Percentiles rank a stretch among this genome's conserved stretches.
Conservation (phyloP, 2,329 filamentous ascomycete genomes). For the Cyanodermella asteris region DNA sequence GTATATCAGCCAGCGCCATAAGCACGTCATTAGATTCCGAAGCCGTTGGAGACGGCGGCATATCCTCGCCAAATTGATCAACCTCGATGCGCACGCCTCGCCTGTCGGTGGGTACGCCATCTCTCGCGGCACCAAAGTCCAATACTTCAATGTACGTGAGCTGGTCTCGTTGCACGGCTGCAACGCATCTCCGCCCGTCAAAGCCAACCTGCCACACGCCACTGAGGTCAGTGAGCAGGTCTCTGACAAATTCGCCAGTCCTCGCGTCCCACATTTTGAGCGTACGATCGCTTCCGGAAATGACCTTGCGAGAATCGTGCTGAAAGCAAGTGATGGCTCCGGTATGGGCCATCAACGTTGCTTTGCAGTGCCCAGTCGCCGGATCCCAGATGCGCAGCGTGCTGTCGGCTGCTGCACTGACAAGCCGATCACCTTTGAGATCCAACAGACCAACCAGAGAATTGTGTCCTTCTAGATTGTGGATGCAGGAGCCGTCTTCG, state of each 20-base stretch:
- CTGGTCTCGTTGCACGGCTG: slow-evolving; percentile 79
- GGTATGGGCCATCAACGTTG: slow-evolving; percentile 76
- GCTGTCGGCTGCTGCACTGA: slow-evolving; percentile 86
- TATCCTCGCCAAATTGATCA: too few species aligned
- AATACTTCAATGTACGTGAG: slow-evolving; percentile 95
- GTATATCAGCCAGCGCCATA: too few species aligned
- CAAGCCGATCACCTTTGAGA: slow-evolving; percentile 68
- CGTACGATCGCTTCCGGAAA: slow-evolving; percentile 84
- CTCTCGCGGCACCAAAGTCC: slow-evolving; percentile 84
- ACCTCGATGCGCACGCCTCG: slow-evolving; percentile 60
- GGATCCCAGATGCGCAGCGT: slow-evolving; percentile 95
- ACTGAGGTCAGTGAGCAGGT: slow-evolving; percentile 76
- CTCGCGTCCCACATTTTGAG: slow-evolving; percentile 97
- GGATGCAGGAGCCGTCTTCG: slow-evolving; percentile 60
- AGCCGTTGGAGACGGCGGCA: too few species aligned
- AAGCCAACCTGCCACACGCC: slow-evolving; percentile 99
- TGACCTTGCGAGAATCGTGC: slow-evolving; percentile 89
- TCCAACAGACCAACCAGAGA: slow-evolving; percentile 84
- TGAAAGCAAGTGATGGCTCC: slow-evolving; percentile 98
- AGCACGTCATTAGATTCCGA: too few species aligned
- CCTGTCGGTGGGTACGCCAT: slow-evolving; percentile 57
- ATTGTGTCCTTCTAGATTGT: slow-evolving; percentile 80
- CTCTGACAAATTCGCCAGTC: slow-evolving; percentile 77
- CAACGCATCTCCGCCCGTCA: slow-evolving; percentile 83
- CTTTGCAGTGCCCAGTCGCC: slow-evolving; percentile 74